Conservation (phyloP, 306 rosid species). For the Acacia crassicarpa region DNA sequence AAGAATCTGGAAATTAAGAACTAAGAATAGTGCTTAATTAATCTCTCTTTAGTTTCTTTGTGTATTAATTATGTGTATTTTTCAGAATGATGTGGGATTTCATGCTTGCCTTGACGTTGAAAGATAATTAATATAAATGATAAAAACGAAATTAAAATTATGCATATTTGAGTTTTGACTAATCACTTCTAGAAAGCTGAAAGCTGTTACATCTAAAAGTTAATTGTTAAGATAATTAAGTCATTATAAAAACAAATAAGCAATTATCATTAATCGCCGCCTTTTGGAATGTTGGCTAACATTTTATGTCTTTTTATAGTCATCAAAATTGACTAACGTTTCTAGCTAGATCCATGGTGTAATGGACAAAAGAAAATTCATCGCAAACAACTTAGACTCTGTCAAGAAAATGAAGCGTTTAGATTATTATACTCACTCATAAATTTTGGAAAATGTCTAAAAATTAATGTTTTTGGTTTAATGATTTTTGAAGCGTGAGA, state of each 20-base stretch:
- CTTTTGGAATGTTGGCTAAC: background rate
- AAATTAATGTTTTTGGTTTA: no score
- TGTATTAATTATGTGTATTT: background rate
- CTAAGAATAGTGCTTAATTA: background rate
- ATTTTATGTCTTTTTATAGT: background rate
- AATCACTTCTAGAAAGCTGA: background rate
- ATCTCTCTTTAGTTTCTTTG: background rate
- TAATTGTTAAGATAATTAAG: background rate
- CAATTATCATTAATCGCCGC: background rate
- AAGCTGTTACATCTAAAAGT: background rate
- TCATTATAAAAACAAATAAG: background rate
- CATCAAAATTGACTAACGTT: background rate
- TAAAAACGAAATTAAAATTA: background rate
- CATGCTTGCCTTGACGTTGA: constrained; percentile 14
- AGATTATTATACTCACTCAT: background rate
- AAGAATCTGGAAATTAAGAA: constrained; percentile 14
- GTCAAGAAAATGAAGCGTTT: no score
- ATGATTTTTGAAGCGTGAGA: no score
- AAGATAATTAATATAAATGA: background rate
- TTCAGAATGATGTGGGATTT: constrained; percentile 26
- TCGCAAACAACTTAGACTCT: background rate
- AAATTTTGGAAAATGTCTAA: no score
- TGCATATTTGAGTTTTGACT: background rate
- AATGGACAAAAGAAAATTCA: background rate
- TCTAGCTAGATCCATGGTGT: background rate